These are phyloP conservation scores for Nicotiana sylvestris DNA, from an alignment of 257 asterid species.

Conservation along the genomic window DNA sequence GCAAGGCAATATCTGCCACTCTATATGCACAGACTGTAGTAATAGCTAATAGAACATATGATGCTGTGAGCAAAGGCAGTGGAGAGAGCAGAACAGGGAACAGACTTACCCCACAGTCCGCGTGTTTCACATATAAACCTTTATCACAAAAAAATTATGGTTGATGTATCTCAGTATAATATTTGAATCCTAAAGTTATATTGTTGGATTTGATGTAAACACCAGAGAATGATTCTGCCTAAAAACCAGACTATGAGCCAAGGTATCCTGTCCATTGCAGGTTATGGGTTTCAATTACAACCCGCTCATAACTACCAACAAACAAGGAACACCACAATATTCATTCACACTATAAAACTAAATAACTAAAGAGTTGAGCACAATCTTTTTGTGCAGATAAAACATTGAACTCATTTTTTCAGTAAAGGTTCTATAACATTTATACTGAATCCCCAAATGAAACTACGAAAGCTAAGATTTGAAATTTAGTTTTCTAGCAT, in stretches of 20 bases:
- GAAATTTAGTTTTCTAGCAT: not conserved
- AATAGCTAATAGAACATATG: too few species aligned
- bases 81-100: too few species aligned
- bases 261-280: not conserved
- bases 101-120: too few species aligned
- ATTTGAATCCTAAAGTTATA: too few species aligned
- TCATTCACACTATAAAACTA: not conserved
- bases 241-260: not conserved
- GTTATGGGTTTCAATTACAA: not conserved
- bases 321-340: not conserved
- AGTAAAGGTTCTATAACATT: not conserved
- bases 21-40: too few species aligned
- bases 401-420: not conserved
- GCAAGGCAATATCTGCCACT: too few species aligned
- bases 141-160: too few species aligned
- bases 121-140: too few species aligned
- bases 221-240: not conserved
- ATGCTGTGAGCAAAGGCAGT: too few species aligned
- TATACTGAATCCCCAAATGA: not conserved
- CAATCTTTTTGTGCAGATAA: not conserved
- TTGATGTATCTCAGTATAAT: too few species aligned
- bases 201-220: not conserved
- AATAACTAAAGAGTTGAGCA: too few species aligned
- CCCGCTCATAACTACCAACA: not conserved
- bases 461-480: not conserved